Evolutionary conservation across 495 filamentous ascomycete genomes (phyloP).

Genomic region (Talaromyces ruber): DNA sequence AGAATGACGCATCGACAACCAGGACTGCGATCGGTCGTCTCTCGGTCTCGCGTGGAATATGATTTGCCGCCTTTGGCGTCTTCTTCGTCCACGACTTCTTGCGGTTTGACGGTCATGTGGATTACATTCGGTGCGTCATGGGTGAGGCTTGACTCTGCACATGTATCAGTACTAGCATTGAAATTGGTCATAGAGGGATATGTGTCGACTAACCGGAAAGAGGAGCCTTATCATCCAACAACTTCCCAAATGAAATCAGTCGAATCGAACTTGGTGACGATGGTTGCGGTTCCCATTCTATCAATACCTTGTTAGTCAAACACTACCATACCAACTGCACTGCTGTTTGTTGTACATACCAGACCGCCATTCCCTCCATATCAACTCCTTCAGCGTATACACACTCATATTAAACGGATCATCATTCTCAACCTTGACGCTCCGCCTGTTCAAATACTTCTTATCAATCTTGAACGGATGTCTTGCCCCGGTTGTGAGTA

Average conservation of each 20-base stretch:
- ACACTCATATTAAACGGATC: conserved; percentile 85
- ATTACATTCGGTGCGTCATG: conserved; percentile 69
- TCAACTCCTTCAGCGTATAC: conserved; percentile 86
- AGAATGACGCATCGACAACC: conserved; percentile 77
- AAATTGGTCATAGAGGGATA: background rate
- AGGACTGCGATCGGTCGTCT: conserved; percentile 53
- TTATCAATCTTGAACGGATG: conserved; percentile 84
- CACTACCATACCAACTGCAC: background rate
- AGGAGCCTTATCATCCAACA: conserved; percentile 77
- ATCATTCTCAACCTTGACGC: conserved; percentile 62
- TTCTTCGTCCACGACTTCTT: conserved; percentile 84
- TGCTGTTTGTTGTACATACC: conserved; percentile 24
- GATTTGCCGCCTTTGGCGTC: conserved; percentile 71
- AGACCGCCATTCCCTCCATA: conserved; percentile 80
- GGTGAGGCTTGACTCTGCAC: conserved; percentile 69
- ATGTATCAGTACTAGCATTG: conserved; percentile 13
- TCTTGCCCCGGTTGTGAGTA: conserved; percentile 71
- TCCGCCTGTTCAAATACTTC: conserved; percentile 71
- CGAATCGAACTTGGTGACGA: conserved; percentile 77
- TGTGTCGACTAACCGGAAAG: conserved; percentile 51
- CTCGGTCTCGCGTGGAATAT: conserved; percentile 46
- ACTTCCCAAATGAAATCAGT: conserved; percentile 79
- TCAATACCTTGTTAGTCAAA: background rate
- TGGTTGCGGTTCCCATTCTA: conserved; percentile 82
- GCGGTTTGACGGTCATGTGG: conserved; percentile 87